These are phyloP conservation scores for Vanilla planifolia DNA, from an alignment of 106 monocot species.

Conservation along the genomic window DNA sequence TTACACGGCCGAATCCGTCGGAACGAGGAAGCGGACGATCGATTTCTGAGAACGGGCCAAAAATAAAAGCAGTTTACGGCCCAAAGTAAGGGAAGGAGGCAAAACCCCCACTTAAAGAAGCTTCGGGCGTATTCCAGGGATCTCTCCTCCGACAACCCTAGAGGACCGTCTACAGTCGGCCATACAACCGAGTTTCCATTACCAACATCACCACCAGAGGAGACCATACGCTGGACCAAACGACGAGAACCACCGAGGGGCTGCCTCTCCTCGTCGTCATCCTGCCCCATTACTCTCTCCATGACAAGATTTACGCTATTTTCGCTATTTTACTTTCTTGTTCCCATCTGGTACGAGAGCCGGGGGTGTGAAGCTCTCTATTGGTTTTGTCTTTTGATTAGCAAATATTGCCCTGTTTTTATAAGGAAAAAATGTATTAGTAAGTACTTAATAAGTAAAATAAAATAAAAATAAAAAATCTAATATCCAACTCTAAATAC, in stretches of 20 bases:
- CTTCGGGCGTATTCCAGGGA: conserved; percentile 51
- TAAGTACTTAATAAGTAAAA: no score
- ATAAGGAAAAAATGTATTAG: no score
- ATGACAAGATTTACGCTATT: no score
- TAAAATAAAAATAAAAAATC: no score
- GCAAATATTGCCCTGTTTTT: no score
- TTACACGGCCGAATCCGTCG: conserved; percentile 55
- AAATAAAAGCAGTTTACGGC: conserved; percentile 88
- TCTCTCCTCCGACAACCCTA: conserved; percentile 65
- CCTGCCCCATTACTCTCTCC: conserved; percentile 20
- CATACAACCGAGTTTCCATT: conserved; percentile 15
- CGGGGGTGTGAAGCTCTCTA: no score
- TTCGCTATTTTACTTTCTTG: no score
- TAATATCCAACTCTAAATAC: no score
- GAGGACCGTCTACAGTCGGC: conserved; percentile 83
- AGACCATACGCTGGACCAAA: conserved; percentile 12
- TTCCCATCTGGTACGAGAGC: no score
- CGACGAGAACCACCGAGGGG: conserved; percentile 16
- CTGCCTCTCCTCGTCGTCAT: conserved; percentile 45
- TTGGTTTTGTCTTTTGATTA: no score
- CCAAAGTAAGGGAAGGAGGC: conserved; percentile 71
- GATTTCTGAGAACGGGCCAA: conserved; percentile 65
- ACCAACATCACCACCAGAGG: background rate
- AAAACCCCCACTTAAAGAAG: conserved; percentile 72
- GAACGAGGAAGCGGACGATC: conserved; percentile 8